phyloP scores from a whole-genome alignment of 139 green algal species.

The Coelastrella sp. region DNA sequence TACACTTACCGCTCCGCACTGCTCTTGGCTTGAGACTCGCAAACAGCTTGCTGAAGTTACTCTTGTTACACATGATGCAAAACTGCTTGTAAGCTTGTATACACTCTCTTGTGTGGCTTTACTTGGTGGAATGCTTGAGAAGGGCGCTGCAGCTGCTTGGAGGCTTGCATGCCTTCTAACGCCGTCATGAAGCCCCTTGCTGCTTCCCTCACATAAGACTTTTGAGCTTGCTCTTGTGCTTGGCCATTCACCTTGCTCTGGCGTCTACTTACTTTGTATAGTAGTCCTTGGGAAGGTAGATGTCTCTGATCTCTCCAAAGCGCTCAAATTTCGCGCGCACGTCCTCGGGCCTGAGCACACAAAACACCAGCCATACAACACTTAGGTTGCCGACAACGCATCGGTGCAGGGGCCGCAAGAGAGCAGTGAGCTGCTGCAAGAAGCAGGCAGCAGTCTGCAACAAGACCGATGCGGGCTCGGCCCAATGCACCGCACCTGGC shows the following conservation, averaged over 20 bases:
- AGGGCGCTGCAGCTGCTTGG: neutral
- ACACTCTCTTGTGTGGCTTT: neutral
- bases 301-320: constrained; percentile 80
- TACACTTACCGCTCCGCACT: neutral
- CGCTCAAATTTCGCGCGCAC: constrained; percentile 75
- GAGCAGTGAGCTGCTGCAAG: neutral
- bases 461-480: neutral
- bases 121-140: neutral
- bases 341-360: constrained; percentile 70
- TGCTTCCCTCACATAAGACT: neutral
- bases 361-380: neutral
- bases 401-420: neutral
- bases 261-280: constrained; percentile 71
- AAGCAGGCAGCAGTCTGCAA: too few species aligned
- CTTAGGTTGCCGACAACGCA: neutral
- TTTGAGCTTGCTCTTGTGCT: constrained; percentile 2
- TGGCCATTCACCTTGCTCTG: neutral
- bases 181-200: neutral
- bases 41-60: neutral
- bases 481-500: constrained; percentile 51
- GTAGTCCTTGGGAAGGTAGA: constrained; percentile 87
- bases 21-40: neutral
- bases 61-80: neutral
- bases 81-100: neutral
- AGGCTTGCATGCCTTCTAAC: neutral